These are phyloP conservation scores for Sorghum bicolor DNA, from an alignment of 176 grass and related monocot genomes.

Conservation along the genomic window DNA sequence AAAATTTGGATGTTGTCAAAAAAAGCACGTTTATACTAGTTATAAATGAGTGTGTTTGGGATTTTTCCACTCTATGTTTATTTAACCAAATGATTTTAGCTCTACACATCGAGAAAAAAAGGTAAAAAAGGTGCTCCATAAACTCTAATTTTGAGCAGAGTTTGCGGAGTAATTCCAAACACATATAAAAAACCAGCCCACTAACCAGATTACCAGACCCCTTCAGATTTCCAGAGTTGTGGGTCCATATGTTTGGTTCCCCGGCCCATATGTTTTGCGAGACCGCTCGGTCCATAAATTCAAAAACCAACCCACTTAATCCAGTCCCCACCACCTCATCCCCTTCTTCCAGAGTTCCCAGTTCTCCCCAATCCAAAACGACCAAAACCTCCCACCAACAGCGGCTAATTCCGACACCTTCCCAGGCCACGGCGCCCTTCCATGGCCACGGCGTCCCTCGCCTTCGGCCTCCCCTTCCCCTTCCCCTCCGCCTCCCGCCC, in stretches of 20 bases:
- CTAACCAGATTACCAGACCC: too few species aligned
- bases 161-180: too few species aligned
- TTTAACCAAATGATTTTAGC: too few species aligned
- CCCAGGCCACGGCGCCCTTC: slow-evolving; percentile 1
- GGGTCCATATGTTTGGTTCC: neutral
- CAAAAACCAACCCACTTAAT: neutral
- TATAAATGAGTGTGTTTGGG: too few species aligned
- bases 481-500: slow-evolving; percentile 39
- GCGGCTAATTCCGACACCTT: neutral
- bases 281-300: neutral
- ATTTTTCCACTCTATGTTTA: too few species aligned
- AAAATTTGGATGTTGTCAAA: too few species aligned
- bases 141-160: too few species aligned
- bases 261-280: neutral
- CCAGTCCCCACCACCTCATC: neutral
- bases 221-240: neutral
- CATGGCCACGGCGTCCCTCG: slow-evolving; percentile 40
- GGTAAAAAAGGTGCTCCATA: too few species aligned
- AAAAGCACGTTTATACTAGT: too few species aligned
- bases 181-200: too few species aligned
- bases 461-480: slow-evolving; percentile 38
- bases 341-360: neutral
- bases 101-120: too few species aligned
- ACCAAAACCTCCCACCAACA: neutral
- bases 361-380: slow-evolving; percentile 41